phyloP scores from a whole-genome alignment of 2,329 filamentous ascomycete genomes.

The Diaporthe aspalathi region DNA sequence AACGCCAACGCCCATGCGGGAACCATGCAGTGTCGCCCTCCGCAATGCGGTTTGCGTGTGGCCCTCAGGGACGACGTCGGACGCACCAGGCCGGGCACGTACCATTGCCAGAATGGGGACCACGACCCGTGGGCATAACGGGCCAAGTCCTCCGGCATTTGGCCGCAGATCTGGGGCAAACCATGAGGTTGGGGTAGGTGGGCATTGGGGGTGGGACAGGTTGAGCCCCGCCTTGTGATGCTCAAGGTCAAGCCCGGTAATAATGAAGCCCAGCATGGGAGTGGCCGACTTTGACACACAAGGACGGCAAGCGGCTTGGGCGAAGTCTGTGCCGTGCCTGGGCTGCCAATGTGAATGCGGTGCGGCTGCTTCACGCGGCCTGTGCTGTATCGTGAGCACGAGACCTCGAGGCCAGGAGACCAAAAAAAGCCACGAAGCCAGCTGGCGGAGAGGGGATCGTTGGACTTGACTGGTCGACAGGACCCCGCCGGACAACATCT shows the following conservation, averaged over 20 bases:
- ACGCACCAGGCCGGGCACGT: background rate
- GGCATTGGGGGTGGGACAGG: background rate
- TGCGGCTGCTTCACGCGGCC: constrained; percentile 5
- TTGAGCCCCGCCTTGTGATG: constrained; percentile 20
- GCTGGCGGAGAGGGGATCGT: background rate
- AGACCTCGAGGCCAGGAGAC: constrained; percentile 4
- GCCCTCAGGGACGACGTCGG: constrained; percentile 25
- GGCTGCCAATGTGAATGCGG: constrained; percentile 2
- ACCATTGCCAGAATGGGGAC: background rate
- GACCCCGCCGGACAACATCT: background rate
- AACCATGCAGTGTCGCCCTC: background rate
- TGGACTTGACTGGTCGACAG: background rate
- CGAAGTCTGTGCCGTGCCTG: background rate
- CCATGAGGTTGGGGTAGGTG: constrained; percentile 1
- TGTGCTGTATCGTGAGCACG: constrained; percentile 18
- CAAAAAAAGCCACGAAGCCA: background rate
- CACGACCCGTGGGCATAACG: constrained; percentile 8
- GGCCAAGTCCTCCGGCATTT: constrained; percentile 15
- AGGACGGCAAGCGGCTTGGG: constrained; percentile 7
- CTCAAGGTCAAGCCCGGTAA: constrained; percentile 9
- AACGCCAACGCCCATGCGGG: background rate
- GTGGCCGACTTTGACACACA: background rate
- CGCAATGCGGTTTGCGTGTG: background rate
- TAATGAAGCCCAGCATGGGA: background rate
- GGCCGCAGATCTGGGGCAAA: constrained; percentile 2